These are phyloP conservation scores for Paxillus rubicundulus DNA, from an alignment of 768 basidiomycete genomes.

Conservation along the genomic window DNA sequence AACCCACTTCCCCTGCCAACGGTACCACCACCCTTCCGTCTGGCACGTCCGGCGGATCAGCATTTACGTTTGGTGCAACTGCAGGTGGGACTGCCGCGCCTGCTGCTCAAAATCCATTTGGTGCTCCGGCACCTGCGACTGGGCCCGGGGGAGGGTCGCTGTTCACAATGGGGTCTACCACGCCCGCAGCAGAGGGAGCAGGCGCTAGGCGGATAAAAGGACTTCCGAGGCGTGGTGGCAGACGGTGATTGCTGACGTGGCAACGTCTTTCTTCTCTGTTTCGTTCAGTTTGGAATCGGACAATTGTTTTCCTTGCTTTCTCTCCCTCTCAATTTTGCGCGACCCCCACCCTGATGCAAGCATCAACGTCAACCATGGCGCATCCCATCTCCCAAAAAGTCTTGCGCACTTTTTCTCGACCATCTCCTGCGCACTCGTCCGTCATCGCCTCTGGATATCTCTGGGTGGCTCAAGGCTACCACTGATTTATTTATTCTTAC, in stretches of 20 bases:
- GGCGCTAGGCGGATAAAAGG: constrained; percentile 51
- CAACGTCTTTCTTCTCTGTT: constrained; percentile 6
- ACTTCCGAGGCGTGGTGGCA: constrained; percentile 44
- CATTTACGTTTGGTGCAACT: constrained; percentile 40
- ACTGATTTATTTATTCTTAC: not conserved
- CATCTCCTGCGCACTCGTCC: constrained; percentile 10
- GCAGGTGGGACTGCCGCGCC: constrained; percentile 35
- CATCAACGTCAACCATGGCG: constrained; percentile 12
- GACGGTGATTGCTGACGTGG: constrained; percentile 17
- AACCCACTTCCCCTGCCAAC: constrained; percentile 58
- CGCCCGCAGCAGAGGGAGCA: constrained; percentile 36
- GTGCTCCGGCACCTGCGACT: constrained; percentile 35
- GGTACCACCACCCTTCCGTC: constrained; percentile 32
- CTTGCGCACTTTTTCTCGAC: constrained; percentile 5
- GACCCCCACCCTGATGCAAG: constrained; percentile 27
- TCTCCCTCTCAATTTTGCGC: constrained; percentile 14
- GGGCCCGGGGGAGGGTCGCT: constrained; percentile 33
- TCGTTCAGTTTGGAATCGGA: constrained; percentile 9
- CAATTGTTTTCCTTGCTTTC: constrained; percentile 4
- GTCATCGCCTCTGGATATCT: constrained; percentile 9
- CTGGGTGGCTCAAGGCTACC: constrained; percentile 31
- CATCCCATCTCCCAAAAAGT: constrained; percentile 5
- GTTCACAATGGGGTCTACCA: constrained; percentile 62
- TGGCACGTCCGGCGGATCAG: constrained; percentile 25
- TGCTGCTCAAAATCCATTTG: constrained; percentile 42